phyloP scores from a whole-genome alignment of 352 stramenopile species.

The Globisporangium sylvaticum region DNA sequence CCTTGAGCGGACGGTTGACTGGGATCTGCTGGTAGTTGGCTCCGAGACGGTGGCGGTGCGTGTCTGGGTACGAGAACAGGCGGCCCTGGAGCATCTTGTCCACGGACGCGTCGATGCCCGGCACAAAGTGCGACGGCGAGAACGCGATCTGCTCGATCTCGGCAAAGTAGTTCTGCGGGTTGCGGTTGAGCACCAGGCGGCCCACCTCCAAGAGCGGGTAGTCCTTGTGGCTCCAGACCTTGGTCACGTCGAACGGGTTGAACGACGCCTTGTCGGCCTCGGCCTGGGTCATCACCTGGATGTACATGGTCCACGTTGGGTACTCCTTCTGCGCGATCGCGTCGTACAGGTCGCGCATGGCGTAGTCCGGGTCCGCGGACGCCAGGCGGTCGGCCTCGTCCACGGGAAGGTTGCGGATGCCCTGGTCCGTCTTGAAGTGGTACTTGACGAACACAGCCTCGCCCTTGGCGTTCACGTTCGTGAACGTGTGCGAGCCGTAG shows the following conservation, averaged over 20 bases:
- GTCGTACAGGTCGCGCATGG: conserved; percentile 90
- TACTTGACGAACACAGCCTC: conserved; percentile 90
- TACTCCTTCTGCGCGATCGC: conserved; percentile 80
- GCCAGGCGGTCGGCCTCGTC: conserved; percentile 70
- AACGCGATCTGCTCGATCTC: conserved; percentile 93
- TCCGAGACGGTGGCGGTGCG: conserved; percentile 84
- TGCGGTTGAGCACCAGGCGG: conserved; percentile 87
- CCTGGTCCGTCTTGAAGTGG: conserved; percentile 91
- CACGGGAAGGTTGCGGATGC: conserved; percentile 84
- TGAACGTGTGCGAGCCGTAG: conserved; percentile 91
- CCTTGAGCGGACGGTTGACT: conserved; percentile 81
- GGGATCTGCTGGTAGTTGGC: conserved; percentile 90
- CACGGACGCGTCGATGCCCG: conserved; percentile 80
- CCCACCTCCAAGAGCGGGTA: conserved; percentile 89
- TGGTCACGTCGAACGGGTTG: conserved; percentile 93
- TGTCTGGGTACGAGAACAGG: conserved; percentile 89
- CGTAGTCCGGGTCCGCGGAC: conserved; percentile 82
- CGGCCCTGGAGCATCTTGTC: conserved; percentile 90
- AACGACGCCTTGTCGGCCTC: conserved; percentile 58
- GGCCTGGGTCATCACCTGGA: conserved; percentile 89
- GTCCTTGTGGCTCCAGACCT: conserved; percentile 87
- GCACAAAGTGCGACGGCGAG: conserved; percentile 88
- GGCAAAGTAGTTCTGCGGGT: conserved; percentile 92
- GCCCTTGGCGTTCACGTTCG: conserved; percentile 79
- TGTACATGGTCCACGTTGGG: conserved; percentile 87